Percentiles rank a stretch among this genome's conserved stretches.
phyloP scores from a whole-genome alignment of 768 basidiomycete genomes.

The Xanthoconium stramineum region DNA sequence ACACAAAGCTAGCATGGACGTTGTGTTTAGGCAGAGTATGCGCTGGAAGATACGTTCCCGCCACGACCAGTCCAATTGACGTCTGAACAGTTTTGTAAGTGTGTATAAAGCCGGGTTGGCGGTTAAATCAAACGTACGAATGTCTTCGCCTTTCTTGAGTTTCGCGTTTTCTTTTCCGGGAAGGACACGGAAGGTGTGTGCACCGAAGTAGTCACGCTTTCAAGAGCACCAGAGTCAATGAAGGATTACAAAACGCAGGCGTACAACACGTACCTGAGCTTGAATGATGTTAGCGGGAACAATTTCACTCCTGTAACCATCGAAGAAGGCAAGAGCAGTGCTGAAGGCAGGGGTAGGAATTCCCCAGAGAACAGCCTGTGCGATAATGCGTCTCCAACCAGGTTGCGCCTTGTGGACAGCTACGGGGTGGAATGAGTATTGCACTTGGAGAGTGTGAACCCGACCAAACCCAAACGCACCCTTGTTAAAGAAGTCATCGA shows the following conservation, averaged over 20 bases:
- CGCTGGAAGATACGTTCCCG: conserved; percentile 87
- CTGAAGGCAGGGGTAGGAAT: conserved; percentile 97
- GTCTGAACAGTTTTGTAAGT: conserved; percentile 45
- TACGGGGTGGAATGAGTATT: conserved; percentile 23
- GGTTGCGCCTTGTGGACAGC: conserved; percentile 94
- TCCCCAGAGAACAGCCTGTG: conserved; percentile 96
- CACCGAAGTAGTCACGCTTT: conserved; percentile 97
- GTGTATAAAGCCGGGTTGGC: not conserved
- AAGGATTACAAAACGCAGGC: not conserved
- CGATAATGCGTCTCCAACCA: conserved; percentile 96
- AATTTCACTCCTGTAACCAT: conserved; percentile 95
- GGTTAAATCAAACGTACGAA: conserved; percentile 59
- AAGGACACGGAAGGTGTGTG: conserved; percentile 94
- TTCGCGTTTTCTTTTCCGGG: conserved; percentile 87
- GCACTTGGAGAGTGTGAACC: not conserved
- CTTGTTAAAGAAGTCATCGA: conserved; percentile 97
- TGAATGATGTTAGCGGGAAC: conserved; percentile 94
- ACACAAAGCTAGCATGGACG: conserved; percentile 2
- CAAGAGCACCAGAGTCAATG: conserved; percentile 4
- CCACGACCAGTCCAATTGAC: conserved; percentile 99
- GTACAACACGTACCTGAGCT: conserved; percentile 60
- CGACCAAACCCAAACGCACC: conserved; percentile 38
- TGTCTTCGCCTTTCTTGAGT: conserved; percentile 79
- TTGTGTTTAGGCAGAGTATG: conserved; percentile 62
- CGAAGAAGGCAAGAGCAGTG: conserved; percentile 98